Evolutionary conservation across 2,329 filamentous ascomycete species (phyloP), one percentile per base, ranked within the genome.

Genomic region (Gremmenia infestans): DNA sequence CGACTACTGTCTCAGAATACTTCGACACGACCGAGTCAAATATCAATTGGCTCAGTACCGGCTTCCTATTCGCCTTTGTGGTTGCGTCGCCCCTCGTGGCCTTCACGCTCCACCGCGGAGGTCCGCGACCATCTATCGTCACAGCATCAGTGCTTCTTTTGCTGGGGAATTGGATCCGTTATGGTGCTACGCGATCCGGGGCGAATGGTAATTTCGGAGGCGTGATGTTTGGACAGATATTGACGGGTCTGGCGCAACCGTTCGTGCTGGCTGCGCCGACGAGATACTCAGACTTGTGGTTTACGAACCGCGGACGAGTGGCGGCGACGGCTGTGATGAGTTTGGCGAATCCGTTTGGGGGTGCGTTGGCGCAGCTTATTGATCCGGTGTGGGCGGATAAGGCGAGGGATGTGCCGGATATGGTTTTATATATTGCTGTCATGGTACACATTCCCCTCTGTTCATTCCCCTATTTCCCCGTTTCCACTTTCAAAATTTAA

Each of bases 31-130:
- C 79, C 36, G 85, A 92, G 67, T 85, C 82, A 15, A 81, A 82
- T 35, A 87, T 97, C 73, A 97, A 97, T 73, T 97, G 94, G 94
- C 80, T 96, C 60, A 91, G 87, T 67, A 97, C 88, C 0, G 86
- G 80, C 40, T 96, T 95, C 70, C 78, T 96, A 49, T 93, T 97
- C 70, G 78, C 91, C 51, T 97, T 96, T 68, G 83, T 88, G 46
- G 77, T 81, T 63, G 78, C 86, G 43, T 85, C 85, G 48, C 93
- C 94, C 53, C 66, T 86, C 43, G 82, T 85, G 46, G 87, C 97
- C 67, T 88, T 85, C 71, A 83, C 86, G 25, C 80, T 97, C 35
- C 90, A 96, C 72, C 82, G 78, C 66, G 76, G 80, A 52, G 91
- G 92, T 0, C 89, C 92, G 1, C 92, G 88, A 71, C 77, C 80